These are phyloP conservation scores for Monascus ruber DNA, from an alignment of 2,329 filamentous ascomycete species.

Conservation along the genomic window DNA sequence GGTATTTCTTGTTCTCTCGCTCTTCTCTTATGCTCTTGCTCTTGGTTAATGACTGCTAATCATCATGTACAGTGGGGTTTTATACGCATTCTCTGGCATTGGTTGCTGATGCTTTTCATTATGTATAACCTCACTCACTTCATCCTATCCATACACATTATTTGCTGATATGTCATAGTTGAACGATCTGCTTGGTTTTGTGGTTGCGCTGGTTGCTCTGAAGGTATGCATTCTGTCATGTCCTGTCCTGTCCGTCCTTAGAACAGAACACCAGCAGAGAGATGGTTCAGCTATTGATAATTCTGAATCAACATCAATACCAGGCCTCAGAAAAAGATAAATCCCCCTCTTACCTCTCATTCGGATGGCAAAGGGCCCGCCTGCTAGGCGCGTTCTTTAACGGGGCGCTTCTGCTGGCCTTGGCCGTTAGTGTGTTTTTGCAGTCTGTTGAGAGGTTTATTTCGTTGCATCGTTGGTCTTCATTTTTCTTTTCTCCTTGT, in stretches of 20 bases:
- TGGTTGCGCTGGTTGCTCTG: conserved; percentile 53
- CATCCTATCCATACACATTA: not conserved
- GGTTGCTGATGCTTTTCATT: conserved; percentile 66
- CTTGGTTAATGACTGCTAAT: not conserved
- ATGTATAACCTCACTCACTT: conserved; percentile 37
- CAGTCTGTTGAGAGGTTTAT: conserved; percentile 55
- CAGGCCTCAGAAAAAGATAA: conserved; percentile 6
- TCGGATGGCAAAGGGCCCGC: conserved; percentile 59
- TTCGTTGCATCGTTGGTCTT: conserved; percentile 3
- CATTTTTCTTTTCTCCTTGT: not conserved
- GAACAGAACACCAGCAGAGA: not conserved
- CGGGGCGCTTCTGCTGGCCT: conserved; percentile 58
- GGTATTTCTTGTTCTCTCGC: not conserved
- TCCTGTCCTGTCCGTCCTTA: not conserved
- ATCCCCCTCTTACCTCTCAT: conserved; percentile 50
- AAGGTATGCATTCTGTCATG: conserved; percentile 34
- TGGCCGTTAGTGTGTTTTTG: conserved; percentile 58
- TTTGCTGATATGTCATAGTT: conserved; percentile 33
- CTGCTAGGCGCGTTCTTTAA: conserved; percentile 68
- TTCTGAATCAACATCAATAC: too few relatives aligned
- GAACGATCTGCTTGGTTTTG: conserved; percentile 58
- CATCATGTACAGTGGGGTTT: conserved; percentile 43
- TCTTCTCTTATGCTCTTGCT: not conserved
- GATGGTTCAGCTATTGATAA: too few relatives aligned
- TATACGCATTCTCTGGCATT: conserved; percentile 58